Percentiles rank a stretch among this genome's conserved stretches.
Conservation (phyloP, 352 stramenopile species). For the Globisporangium spiculum region DNA sequence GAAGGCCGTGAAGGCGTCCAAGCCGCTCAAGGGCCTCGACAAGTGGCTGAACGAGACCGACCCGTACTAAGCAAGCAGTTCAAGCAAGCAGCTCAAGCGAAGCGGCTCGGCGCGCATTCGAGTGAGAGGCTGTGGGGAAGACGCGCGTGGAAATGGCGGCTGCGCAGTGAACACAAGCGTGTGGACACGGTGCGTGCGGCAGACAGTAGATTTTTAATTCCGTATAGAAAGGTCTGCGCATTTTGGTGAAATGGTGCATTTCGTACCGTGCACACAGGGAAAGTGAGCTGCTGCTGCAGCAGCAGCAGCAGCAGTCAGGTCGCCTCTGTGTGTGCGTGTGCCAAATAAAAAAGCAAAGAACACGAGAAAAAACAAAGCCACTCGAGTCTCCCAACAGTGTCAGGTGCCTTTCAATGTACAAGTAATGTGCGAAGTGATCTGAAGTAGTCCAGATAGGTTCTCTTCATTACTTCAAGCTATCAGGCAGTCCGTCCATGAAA, state of each 20-base stretch:
- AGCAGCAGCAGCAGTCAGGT: neutral
- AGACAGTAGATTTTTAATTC: constrained; percentile 15
- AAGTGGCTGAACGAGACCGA: constrained; percentile 87
- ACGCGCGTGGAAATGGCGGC: neutral
- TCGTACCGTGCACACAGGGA: neutral
- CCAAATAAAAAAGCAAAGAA: neutral
- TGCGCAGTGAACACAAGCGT: neutral
- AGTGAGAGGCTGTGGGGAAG: too few relatives aligned
- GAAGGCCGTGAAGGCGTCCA: constrained; percentile 76
- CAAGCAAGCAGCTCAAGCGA: neutral
- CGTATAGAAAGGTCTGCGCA: constrained; percentile 10
- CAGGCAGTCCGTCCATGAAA: neutral
- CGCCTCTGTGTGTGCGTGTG: neutral
- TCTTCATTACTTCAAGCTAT: neutral
- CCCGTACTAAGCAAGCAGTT: constrained; percentile 47
- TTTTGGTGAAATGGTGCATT: neutral
- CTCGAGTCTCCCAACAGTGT: neutral
- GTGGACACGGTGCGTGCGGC: neutral
- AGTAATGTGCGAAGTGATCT: neutral
- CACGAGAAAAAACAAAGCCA: neutral
- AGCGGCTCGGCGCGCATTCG: neutral
- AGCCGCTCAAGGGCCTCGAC: constrained; percentile 84
- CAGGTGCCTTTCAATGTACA: neutral
- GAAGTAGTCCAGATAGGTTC: neutral
- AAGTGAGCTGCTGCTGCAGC: neutral